These are phyloP conservation scores for Nasturtium officinale DNA, from an alignment of 345 rosid species.

Conservation along the genomic window DNA sequence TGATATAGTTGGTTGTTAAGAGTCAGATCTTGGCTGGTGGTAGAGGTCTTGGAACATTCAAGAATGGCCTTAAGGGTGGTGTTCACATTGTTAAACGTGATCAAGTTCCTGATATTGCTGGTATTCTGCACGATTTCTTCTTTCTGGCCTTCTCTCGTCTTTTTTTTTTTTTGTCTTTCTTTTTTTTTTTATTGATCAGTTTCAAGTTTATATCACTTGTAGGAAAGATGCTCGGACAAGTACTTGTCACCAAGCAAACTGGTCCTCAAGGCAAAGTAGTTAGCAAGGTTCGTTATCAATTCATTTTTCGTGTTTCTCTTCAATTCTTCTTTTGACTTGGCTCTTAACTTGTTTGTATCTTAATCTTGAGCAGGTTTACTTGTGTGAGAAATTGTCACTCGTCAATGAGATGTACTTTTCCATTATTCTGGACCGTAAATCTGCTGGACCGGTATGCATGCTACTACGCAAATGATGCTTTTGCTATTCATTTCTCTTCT, in stretches of 20 bases:
- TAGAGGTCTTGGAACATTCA: conserved; percentile 92
- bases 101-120: conserved; percentile 77
- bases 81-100: conserved; percentile 88
- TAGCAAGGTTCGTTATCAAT: conserved; percentile 74
- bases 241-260: conserved; percentile 97
- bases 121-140: conserved; percentile 43
- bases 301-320: not conserved
- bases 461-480: conserved; percentile 32
- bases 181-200: not conserved
- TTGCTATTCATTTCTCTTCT: not conserved
- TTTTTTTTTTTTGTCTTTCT: not conserved
- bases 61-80: conserved; percentile 88
- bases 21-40: conserved; percentile 99
- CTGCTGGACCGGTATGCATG: conserved; percentile 97
- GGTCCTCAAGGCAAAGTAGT: conserved; percentile 97
- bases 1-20: conserved; percentile 86
- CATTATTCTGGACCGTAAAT: conserved; percentile 87
- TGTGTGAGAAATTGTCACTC: conserved; percentile 89
- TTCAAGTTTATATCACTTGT: conserved; percentile 30
- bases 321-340: not conserved
- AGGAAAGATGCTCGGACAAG: conserved; percentile 98
- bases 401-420: conserved; percentile 99
- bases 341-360: not conserved
- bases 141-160: not conserved
- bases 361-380: conserved; percentile 68